Conservation (phyloP, 2,329 filamentous ascomycete genomes). For the Hyphodiscus sp. region DNA sequence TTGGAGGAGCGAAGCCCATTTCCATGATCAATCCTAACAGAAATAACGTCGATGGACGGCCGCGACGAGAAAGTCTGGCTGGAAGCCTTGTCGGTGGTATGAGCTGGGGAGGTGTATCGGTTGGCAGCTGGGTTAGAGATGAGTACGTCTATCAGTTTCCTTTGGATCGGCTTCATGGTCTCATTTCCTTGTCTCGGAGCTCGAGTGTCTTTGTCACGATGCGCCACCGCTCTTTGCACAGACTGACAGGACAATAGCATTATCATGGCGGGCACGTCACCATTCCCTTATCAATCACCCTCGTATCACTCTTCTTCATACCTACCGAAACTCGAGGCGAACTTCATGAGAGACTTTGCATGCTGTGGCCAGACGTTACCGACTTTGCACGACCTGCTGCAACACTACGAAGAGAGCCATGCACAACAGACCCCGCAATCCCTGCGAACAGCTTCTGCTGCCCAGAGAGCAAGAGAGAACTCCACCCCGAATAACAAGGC, state of each 20-base stretch:
- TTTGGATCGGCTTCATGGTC: constrained; percentile 14
- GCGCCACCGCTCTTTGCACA: constrained; percentile 17
- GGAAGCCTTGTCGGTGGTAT: constrained; percentile 71
- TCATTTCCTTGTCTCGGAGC: constrained; percentile 1
- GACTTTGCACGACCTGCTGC: constrained; percentile 87
- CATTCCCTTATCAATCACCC: constrained; percentile 82
- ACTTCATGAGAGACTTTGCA: constrained; percentile 95
- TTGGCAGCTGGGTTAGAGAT: constrained; percentile 94
- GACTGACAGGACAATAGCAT: constrained; percentile 51
- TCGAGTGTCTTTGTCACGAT: constrained; percentile 9
- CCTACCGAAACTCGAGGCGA: constrained; percentile 90
- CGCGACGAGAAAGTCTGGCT: constrained; percentile 55
- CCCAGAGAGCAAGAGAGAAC: constrained; percentile 37
- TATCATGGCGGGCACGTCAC: constrained; percentile 94
- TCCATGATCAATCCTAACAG: constrained; percentile 59
- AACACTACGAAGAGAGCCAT: constrained; percentile 95
- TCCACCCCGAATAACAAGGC: constrained; percentile 43
- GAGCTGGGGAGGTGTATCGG: constrained; percentile 95
- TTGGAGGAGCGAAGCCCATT: constrained; percentile 60
- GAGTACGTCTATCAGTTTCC: constrained; percentile 63
- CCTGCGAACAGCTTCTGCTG: constrained; percentile 32
- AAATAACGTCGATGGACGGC: constrained; percentile 46
- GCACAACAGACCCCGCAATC: constrained; percentile 58
- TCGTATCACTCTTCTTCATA: constrained; percentile 97
- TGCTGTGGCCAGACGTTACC: constrained; percentile 88